These are phyloP conservation scores for Diversispora epigaea DNA, from an alignment of 192 early-diverging fungal species.

Conservation along the genomic window DNA sequence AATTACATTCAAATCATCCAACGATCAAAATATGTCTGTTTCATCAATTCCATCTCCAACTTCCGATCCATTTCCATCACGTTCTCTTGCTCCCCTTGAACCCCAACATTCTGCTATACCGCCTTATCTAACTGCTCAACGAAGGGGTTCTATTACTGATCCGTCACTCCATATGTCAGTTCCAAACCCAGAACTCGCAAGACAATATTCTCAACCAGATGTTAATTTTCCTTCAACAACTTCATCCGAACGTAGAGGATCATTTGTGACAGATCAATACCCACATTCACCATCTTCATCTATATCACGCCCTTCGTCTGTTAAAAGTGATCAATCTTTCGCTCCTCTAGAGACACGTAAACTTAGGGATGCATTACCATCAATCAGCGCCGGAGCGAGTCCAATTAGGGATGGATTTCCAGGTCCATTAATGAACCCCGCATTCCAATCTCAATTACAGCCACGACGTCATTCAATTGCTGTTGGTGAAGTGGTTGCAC, in stretches of 20 bases:
- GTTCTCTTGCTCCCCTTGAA: constrained; percentile 29
- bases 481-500: constrained; percentile 25
- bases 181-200: constrained; percentile 33
- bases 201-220: constrained; percentile 31
- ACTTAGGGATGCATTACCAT: constrained; percentile 46
- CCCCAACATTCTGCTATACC: constrained; percentile 30
- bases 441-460: constrained; percentile 30
- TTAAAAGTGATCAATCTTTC: constrained; percentile 30
- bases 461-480: constrained; percentile 31
- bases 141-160: constrained; percentile 47
- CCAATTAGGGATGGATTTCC: constrained; percentile 31
- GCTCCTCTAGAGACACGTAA: constrained; percentile 28
- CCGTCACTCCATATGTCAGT: constrained; percentile 26
- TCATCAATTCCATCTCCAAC: constrained; percentile 23
- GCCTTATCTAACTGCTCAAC: constrained; percentile 35
- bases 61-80: constrained; percentile 21
- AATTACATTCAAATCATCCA: constrained; percentile 9
- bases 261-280: constrained; percentile 37
- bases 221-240: constrained; percentile 25
- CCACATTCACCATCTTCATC: constrained; percentile 30
- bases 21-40: background rate
- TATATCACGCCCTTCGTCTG: constrained; percentile 33
- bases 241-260: constrained; percentile 25
- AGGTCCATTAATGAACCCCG: constrained; percentile 31
- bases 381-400: constrained; percentile 36